Evolutionary conservation across 2,329 filamentous ascomycete species (phyloP), one percentile per base, ranked within the genome.

Genomic region (Tolypocladium ovalisporum): DNA sequence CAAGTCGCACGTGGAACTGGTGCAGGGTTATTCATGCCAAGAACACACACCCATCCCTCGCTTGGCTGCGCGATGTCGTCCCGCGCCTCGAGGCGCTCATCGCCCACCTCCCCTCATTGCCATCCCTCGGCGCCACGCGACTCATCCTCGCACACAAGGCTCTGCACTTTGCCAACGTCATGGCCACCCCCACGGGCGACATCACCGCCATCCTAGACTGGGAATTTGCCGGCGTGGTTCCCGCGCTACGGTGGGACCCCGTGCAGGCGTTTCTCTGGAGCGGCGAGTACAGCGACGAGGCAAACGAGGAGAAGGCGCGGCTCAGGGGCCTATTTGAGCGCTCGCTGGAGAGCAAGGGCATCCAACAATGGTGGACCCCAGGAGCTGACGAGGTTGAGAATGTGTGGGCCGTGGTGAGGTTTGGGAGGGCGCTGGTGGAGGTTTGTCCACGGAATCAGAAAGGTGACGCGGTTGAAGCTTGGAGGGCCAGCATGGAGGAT

Each of bases 181-280:
- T 72, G 56, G 71, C 64, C 58, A 63, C 70, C n/a, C 59, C 58
- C 1, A 39, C 57, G 8, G 60, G 62, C 1, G 54, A 57, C 0
- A 67, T 74, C 49, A 73, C 70, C 1, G 66, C 59, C 1, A 62
- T 74, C 15, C 58, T 71, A 13, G 69, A 70, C 63, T 75, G 70
- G 71, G 73, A 74, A 58, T 75, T 75, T 47, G 62, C 68, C 1
- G 64, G 64, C 19, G 63, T 74, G 1, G 68, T 75, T 17, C 70
- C 73, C 1, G 62, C 63, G 7, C 61, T 62, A 32, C 62, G 65
- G 17, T 76, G 72, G 71, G 68, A 72, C 54, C 70, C 72, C 1
- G 61, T 61, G 4, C 58, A 62, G n/a, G 66, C 68, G 9, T 74
- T 75, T 52, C 61, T 72, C 2, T 73, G 69, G 68, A 72, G 69